phyloP scores from a whole-genome alignment of 306 rosid genomes.

The Boehmeria nivea region DNA sequence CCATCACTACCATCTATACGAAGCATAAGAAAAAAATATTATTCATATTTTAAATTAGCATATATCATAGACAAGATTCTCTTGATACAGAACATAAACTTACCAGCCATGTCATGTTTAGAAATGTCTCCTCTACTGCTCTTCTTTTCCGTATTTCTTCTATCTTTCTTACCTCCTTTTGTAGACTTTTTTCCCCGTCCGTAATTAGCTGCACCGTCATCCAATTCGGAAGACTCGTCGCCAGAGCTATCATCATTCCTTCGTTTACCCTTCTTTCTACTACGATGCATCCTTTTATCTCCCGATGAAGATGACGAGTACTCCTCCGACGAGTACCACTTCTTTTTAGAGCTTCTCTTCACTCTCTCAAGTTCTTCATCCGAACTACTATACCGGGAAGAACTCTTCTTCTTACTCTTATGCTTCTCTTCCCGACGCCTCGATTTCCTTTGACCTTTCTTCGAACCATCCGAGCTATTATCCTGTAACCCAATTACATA shows the following conservation, averaged over 20 bases:
- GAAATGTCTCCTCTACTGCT: constrained; percentile 15
- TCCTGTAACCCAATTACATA: constrained; percentile 1
- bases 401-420: constrained; percentile 40
- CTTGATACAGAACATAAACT: background rate
- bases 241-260: too few relatives aligned
- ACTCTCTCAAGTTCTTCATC: constrained; percentile 48
- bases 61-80: background rate
- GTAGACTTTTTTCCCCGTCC: constrained; percentile 18
- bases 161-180: constrained; percentile 16
- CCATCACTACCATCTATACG: constrained; percentile 16
- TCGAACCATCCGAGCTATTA: constrained; percentile 27
- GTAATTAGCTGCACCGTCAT: constrained; percentile 13
- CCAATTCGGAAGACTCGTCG: constrained; percentile 36
- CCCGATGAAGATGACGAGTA: constrained; percentile 35
- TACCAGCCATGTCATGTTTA: constrained; percentile 22
- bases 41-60: background rate
- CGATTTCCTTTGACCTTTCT: constrained; percentile 28
- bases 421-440: constrained; percentile 26
- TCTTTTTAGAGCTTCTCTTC: constrained; percentile 47
- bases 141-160: constrained; percentile 26
- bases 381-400: constrained; percentile 38
- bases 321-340: constrained; percentile 68
- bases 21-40: background rate
- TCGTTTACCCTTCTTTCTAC: constrained; percentile 32
- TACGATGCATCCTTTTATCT: constrained; percentile 30